These are phyloP conservation scores for Eucalyptus marginata DNA, from an alignment of 345 rosid species.

Conservation along the genomic window DNA sequence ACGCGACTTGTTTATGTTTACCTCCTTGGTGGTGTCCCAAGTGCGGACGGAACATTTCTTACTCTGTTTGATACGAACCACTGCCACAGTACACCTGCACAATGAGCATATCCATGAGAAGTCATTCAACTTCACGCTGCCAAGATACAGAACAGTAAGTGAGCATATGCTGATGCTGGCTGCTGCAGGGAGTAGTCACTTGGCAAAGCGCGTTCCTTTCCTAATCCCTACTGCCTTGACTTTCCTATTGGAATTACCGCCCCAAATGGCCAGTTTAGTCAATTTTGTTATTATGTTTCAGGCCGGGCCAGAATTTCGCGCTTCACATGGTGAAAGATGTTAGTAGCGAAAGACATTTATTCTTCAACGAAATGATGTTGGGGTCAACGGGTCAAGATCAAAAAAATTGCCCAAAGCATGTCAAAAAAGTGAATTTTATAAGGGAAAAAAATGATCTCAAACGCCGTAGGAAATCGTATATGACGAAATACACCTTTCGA, in stretches of 20 bases:
- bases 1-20: background rate
- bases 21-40: background rate
- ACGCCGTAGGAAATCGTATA: background rate
- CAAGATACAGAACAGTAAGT: background rate
- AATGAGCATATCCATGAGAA: background rate
- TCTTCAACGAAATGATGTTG: background rate
- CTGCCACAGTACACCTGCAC: background rate
- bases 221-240: background rate
- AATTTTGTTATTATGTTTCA: no score
- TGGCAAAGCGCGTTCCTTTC: background rate
- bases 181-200: background rate
- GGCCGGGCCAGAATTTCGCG: background rate
- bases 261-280: background rate
- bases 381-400: background rate
- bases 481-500: background rate
- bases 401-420: background rate
- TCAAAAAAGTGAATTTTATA: background rate
- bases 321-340: background rate
- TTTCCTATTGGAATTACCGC: background rate
- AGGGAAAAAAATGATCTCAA: background rate
- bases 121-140: background rate
- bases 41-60: background rate
- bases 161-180: background rate
- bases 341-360: background rate
- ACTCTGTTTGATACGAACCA: background rate